A percentile compares a stretch with the other conserved stretches of the same genome.
Evolutionary conservation across 2,329 filamentous ascomycete genomes (phyloP).

Genomic region (Orbilia blumenaviensis): DNA sequence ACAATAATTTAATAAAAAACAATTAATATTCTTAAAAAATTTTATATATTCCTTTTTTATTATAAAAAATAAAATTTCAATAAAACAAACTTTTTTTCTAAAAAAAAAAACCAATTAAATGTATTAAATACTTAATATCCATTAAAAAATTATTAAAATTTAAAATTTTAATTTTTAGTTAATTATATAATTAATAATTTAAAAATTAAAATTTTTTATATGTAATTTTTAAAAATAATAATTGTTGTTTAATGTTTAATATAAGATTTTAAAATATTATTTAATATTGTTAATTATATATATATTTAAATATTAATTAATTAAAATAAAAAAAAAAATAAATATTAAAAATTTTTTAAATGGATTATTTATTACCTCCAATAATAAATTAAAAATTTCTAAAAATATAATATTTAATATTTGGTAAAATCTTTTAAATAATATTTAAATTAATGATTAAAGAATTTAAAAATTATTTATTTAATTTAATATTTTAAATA

Average conservation of each 20-base stretch:
- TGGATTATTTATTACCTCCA: too few relatives aligned
- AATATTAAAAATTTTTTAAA: too few relatives aligned
- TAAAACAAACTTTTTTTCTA: not conserved
- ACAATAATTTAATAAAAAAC: not conserved
- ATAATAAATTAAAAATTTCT: too few relatives aligned
- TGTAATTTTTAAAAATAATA: not conserved
- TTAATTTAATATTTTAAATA: too few relatives aligned
- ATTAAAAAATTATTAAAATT: not conserved
- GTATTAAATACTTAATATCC: not conserved
- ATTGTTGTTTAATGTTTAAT: not conserved
- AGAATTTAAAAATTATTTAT: too few relatives aligned
- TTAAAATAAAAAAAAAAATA: too few relatives aligned
- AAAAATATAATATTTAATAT: too few relatives aligned
- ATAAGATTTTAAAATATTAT: not conserved
- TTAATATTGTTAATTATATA: too few relatives aligned
- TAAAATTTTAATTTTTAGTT: not conserved
- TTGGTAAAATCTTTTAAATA: too few relatives aligned
- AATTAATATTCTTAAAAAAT: not conserved
- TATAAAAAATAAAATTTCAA: not conserved
- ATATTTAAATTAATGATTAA: too few relatives aligned
- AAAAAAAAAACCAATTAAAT: not conserved
- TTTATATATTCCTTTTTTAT: not conserved
- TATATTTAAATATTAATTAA: too few relatives aligned
- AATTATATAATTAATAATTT: not conserved
- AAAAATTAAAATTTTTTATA: not conserved